These are phyloP conservation scores for Aspergillus candidus DNA, from an alignment of 2,329 filamentous ascomycete genomes.

Conservation along the genomic window DNA sequence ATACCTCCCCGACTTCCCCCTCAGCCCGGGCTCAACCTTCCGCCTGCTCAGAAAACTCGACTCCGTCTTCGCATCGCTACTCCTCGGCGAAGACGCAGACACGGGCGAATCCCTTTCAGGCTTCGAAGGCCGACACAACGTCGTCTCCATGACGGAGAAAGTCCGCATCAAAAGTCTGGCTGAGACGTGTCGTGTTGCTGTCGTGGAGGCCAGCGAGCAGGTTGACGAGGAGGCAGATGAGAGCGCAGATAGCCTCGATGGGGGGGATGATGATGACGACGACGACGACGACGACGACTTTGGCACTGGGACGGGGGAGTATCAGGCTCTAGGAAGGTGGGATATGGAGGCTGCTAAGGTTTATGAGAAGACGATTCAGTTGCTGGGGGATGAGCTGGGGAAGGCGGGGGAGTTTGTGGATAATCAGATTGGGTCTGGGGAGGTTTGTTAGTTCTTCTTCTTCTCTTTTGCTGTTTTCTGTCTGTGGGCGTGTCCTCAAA, in stretches of 20 bases:
- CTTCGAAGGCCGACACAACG: conserved; percentile 54
- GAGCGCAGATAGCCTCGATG: conserved; percentile 29
- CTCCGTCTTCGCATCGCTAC: conserved; percentile 70
- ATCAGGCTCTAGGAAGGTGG: conserved; percentile 31
- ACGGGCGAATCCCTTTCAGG: conserved; percentile 63
- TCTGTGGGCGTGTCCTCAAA: too few species aligned
- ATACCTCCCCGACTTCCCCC: conserved; percentile 66
- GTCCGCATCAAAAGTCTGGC: conserved; percentile 78
- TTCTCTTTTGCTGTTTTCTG: too few species aligned
- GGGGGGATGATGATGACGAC: conserved; percentile 35
- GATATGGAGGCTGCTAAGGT: conserved; percentile 68
- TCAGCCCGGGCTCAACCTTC: conserved; percentile 63
- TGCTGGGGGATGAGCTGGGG: conserved; percentile 63
- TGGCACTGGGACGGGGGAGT: conserved; percentile 17
- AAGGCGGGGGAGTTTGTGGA: conserved; percentile 23
- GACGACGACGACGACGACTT: conserved; percentile 40
- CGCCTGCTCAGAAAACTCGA: conserved; percentile 71
- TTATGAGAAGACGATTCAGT: conserved; percentile 72
- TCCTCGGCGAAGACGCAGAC: conserved; percentile 61
- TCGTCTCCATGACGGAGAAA: conserved; percentile 71
- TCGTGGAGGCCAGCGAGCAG: conserved; percentile 58
- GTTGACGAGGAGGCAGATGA: conserved; percentile 39
- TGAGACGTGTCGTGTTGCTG: conserved; percentile 64
- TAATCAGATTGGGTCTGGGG: conserved; percentile 13
- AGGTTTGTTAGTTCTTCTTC: neutral